Evolutionary conservation across 768 basidiomycete genomes (phyloP), one percentile per base, ranked within the genome.

Genomic region (Tubosaeta sp.): DNA sequence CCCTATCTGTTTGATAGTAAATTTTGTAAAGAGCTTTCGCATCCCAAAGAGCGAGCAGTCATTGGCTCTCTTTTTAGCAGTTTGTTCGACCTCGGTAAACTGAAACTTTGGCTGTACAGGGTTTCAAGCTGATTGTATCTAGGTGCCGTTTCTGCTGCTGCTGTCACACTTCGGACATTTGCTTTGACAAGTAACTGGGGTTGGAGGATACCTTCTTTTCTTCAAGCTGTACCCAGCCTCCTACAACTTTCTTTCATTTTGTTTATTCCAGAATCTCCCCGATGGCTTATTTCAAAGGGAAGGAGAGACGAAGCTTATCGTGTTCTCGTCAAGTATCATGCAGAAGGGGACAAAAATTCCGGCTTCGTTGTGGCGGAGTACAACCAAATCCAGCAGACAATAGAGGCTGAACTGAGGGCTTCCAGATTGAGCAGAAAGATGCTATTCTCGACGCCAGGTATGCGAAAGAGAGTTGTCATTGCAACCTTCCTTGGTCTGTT

Each of bases 181-280:
- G 60, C 69, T 8, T 82, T 86, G 73, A 43, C 57, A 0, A 77
- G 59, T 48, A 75, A 81, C 59, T 84, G 82, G 82, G 81, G 77
- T 8, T 86, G 85, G 84, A 74, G 84, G 19, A 82, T 85, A 19
- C 84, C 83, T 0, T 55, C 53, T 2, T 80, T 82, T 13, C 73
- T 85, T 13, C 85, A 86, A 61, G 58, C 76, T 16, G 59, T 75
- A 0, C 84, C 84, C 2, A 77, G 76, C 53, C 32, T 72, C 7
- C 63, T 84, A 17, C 84, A 85, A 55, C 63, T 85, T 33, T 51
- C 57, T 14, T 81, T 85, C 65, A 72, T 84, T 50, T 75, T 64
- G 61, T 79, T 80, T 58, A 69, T 85, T n/a, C 82, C 83, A 9
- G 84, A 85, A 59, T 83, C 81, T 2, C 84, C 83, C 14, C 75